A percentile compares a stretch with the other conserved stretches of the same genome.
These are phyloP conservation scores for Verticillium nonalfalfae DNA, from an alignment of 2,329 filamentous ascomycete species.

Conservation along the genomic window DNA sequence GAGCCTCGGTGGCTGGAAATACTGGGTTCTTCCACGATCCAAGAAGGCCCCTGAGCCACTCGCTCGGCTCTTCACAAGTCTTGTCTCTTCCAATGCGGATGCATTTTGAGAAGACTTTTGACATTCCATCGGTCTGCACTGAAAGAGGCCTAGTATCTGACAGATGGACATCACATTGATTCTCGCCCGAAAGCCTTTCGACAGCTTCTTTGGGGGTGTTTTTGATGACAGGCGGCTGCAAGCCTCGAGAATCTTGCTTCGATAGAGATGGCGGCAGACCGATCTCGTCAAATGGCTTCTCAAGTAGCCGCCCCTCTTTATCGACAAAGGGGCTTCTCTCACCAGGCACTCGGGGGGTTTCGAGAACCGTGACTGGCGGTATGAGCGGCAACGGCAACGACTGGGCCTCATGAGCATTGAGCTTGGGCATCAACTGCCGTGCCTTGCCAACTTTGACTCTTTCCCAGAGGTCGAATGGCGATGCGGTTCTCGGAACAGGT, in stretches of 20 bases:
- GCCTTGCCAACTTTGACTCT: constrained; percentile 23
- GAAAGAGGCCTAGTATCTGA: neutral
- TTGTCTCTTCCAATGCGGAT: neutral
- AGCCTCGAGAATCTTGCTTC: neutral
- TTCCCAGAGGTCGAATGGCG: constrained; percentile 31
- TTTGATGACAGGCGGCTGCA: neutral
- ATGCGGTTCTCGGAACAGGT: constrained; percentile 8
- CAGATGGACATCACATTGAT: neutral
- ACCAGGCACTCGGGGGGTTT: neutral
- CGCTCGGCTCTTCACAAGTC: constrained; percentile 17
- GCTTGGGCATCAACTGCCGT: constrained; percentile 2
- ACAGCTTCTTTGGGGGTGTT: neutral
- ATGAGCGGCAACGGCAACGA: neutral
- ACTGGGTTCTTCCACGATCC: constrained; percentile 69
- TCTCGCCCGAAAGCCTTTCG: neutral
- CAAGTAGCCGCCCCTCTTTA: constrained; percentile 6
- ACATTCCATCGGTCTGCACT: neutral
- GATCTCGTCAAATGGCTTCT: constrained; percentile 7
- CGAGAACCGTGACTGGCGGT: neutral
- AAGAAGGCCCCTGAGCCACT: constrained; percentile 57
- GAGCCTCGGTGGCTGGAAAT: constrained; percentile 47
- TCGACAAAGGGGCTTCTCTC: constrained; percentile 1
- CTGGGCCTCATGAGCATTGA: neutral
- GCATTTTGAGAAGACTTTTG: neutral
- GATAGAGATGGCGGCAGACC: neutral